phyloP scores from a whole-genome alignment of 2,329 filamentous ascomycete genomes.

The Fusarium nelsonii region DNA sequence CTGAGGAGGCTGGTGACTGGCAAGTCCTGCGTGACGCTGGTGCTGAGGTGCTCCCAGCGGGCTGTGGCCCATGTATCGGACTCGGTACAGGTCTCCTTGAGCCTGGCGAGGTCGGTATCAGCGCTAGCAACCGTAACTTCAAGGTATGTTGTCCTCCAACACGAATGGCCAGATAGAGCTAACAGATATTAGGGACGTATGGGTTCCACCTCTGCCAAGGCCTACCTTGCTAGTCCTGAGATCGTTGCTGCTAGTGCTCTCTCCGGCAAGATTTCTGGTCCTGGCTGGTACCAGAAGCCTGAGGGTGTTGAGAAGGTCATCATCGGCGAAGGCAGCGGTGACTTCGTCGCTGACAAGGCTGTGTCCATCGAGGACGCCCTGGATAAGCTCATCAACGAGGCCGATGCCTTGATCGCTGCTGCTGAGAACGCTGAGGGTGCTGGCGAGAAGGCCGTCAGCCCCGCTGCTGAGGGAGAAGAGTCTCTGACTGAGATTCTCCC shows the following conservation, averaged over 20 bases:
- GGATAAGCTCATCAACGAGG: conserved; percentile 76
- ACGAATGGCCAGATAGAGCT: background rate
- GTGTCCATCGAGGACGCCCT: conserved; percentile 77
- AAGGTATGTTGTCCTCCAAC: background rate
- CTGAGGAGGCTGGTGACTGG: conserved; percentile 89
- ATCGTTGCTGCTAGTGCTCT: conserved; percentile 92
- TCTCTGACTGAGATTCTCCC: conserved; percentile 78
- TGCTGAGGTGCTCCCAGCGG: conserved; percentile 76
- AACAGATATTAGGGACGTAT: conserved; percentile 74
- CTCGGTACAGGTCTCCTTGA: conserved; percentile 84
- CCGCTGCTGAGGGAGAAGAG: conserved; percentile 51
- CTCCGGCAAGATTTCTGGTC: conserved; percentile 76
- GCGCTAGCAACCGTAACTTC: conserved; percentile 58
- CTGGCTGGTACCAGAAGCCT: conserved; percentile 82
- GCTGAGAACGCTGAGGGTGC: conserved; percentile 59
- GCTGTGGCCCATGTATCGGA: conserved; percentile 89
- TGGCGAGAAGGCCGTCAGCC: background rate
- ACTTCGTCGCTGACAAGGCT: conserved; percentile 72
- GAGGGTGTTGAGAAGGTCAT: conserved; percentile 75
- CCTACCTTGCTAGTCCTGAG: conserved; percentile 90
- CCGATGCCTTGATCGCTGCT: conserved; percentile 71
- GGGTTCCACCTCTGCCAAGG: conserved; percentile 74
- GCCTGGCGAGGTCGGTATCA: conserved; percentile 87
- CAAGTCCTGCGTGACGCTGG: conserved; percentile 83
- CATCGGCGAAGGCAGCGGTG: conserved; percentile 78